These are phyloP conservation scores for Sporopachydermia quercuum DNA, from an alignment of 805 yeast genomes.

Conservation along the genomic window DNA sequence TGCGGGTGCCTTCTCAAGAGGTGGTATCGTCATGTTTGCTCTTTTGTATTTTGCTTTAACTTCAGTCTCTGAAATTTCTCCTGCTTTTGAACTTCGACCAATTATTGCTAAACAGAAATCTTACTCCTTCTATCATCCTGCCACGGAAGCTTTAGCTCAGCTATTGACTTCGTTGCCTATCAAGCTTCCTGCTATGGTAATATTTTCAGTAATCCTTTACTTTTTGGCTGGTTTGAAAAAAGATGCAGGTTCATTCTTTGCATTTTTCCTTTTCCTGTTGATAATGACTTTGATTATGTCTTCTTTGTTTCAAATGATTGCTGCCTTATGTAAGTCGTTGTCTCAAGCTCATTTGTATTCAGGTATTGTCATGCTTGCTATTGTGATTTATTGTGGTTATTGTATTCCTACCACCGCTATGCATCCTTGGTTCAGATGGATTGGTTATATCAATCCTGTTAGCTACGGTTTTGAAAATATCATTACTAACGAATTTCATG, in stretches of 20 bases:
- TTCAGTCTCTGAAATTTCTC: conserved; percentile 39
- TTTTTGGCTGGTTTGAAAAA: conserved; percentile 39
- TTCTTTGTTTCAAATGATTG: conserved; percentile 37
- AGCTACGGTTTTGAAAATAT: conserved; percentile 47
- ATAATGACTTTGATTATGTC: conserved; percentile 32
- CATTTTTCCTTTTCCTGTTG: conserved; percentile 29
- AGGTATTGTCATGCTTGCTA: conserved; percentile 35
- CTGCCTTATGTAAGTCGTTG: conserved; percentile 32
- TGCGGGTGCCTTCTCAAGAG: conserved; percentile 45
- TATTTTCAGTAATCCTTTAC: conserved; percentile 35
- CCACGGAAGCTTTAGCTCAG: conserved; percentile 56
- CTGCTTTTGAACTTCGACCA: conserved; percentile 35
- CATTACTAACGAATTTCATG: conserved; percentile 50
- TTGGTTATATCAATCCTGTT: conserved; percentile 42
- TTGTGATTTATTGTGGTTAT: conserved; percentile 48
- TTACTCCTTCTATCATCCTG: conserved; percentile 59
- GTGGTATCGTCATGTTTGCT: conserved; percentile 47
- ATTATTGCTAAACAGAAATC: conserved; percentile 57
- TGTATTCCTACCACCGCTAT: conserved; percentile 42
- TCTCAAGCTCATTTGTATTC: conserved; percentile 48
- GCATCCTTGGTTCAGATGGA: conserved; percentile 65
- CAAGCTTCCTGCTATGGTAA: conserved; percentile 30
- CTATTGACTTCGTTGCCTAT: conserved; percentile 49
- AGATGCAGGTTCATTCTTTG: conserved; percentile 40
- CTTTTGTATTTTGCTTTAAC: conserved; percentile 47